These are phyloP conservation scores for Przewalskia tangutica DNA, from an alignment of 257 asterid species.

Conservation along the genomic window DNA sequence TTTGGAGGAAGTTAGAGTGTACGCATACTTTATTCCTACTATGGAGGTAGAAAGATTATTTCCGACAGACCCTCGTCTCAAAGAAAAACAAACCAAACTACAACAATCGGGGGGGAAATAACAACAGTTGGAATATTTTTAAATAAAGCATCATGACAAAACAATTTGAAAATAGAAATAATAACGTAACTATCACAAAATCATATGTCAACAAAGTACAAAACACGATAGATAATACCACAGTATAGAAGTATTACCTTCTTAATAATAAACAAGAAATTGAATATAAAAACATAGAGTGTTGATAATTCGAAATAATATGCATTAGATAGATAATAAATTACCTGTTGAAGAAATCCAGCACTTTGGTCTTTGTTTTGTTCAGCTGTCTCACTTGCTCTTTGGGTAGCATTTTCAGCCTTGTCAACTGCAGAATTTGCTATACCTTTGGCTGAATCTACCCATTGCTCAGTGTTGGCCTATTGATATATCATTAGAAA, in stretches of 20 bases:
- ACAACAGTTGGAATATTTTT: no score
- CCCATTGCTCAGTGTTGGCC: slow-evolving; percentile 45
- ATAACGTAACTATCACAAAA: no score
- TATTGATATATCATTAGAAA: not conserved
- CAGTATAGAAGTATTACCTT: not conserved
- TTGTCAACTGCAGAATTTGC: slow-evolving; percentile 38
- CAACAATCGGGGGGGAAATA: no score
- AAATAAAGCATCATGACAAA: no score
- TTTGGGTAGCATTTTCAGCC: slow-evolving; percentile 28
- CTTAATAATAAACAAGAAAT: not conserved
- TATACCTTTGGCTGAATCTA: slow-evolving; percentile 36
- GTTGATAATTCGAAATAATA: not conserved
- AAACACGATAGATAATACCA: no score
- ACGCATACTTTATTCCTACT: no score
- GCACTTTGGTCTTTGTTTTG: slow-evolving; percentile 27
- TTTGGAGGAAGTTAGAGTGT: no score
- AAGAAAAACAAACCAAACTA: no score
- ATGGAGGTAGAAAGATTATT: no score
- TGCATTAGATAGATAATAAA: not conserved
- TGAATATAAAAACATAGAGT: not conserved
- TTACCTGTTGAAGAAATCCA: slow-evolving; percentile 46
- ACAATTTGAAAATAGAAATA: no score
- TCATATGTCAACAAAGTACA: no score
- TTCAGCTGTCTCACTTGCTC: slow-evolving; percentile 36
- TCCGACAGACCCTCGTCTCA: no score